A percentile compares a stretch with the other conserved stretches of the same genome.
Evolutionary conservation across 768 basidiomycete genomes (phyloP).

Genomic region (Tricholoma terreum): DNA sequence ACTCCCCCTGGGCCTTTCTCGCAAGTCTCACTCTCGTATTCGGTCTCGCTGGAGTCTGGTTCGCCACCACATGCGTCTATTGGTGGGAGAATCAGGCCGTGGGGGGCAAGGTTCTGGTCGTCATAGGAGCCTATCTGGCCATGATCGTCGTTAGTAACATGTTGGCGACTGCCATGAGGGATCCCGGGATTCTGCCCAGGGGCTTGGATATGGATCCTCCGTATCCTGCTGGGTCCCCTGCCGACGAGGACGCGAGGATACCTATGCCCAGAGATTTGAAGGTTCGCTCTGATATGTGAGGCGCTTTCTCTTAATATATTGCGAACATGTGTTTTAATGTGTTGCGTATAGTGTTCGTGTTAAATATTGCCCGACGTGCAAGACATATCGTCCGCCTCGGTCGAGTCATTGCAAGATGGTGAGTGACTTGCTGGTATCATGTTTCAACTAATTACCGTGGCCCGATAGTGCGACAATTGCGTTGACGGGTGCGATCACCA

Average conservation of each 20-base stretch:
- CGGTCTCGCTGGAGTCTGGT: constrained; percentile 75
- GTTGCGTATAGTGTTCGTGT: constrained; percentile 64
- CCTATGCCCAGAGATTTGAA: constrained; percentile 82
- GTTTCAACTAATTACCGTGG: constrained; percentile 2
- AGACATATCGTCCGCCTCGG: constrained; percentile 88
- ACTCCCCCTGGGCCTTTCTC: constrained; percentile 80
- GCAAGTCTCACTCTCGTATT: constrained; percentile 59
- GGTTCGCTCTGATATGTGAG: constrained; percentile 71
- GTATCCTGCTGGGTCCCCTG: constrained; percentile 57
- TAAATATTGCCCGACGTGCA: constrained; percentile 93
- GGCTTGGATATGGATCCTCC: constrained; percentile 86
- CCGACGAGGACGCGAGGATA: constrained; percentile 56
- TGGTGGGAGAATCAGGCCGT: constrained; percentile 76
- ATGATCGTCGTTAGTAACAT: constrained; percentile 72
- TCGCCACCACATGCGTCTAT: constrained; percentile 85
- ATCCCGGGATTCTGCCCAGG: constrained; percentile 89
- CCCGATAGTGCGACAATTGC: constrained; percentile 86
- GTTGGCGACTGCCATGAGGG: constrained; percentile 73
- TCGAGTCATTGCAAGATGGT: constrained; percentile 97
- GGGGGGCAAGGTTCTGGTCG: constrained; percentile 41
- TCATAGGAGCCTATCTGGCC: constrained; percentile 46
- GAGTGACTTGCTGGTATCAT: constrained; percentile 17
- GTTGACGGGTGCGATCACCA: constrained; percentile 95
- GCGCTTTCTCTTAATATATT: constrained; percentile 28
- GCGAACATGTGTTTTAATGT: background rate